These are phyloP conservation scores for Polysphondylium violaceum DNA, from an alignment of 78 protist genomes.

Conservation along the genomic window DNA sequence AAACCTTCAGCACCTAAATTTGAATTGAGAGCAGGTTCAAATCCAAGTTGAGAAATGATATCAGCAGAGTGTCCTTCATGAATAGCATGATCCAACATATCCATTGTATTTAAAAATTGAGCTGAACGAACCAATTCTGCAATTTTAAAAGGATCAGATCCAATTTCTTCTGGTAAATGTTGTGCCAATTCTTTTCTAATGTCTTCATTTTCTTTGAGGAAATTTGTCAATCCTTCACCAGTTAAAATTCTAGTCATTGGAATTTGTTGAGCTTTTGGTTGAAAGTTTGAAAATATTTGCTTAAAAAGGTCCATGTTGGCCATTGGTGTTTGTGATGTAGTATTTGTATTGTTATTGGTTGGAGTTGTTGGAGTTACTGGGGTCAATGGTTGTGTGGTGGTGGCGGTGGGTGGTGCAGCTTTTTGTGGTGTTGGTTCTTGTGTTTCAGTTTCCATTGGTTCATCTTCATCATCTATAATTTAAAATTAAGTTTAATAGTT, in stretches of 20 bases:
- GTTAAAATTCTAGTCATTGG: slow-evolving; percentile 21
- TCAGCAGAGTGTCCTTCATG: slow-evolving; percentile 67
- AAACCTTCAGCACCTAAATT: slow-evolving; percentile 33
- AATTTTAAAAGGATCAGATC: neutral
- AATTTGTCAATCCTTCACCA: slow-evolving; percentile 20
- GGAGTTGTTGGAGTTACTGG: neutral
- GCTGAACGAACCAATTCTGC: slow-evolving; percentile 25
- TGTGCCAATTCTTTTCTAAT: slow-evolving; percentile 20
- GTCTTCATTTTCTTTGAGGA: slow-evolving; percentile 19
- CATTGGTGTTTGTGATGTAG: slow-evolving; percentile 10
- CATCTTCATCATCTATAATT: slow-evolving; percentile 25
- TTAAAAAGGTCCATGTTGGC: slow-evolving; percentile 11
- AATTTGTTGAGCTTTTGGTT: slow-evolving; percentile 6
- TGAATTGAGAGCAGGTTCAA: slow-evolving; percentile 22
- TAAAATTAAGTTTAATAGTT: neutral
- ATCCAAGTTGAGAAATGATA: slow-evolving; percentile 16
- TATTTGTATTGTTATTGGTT: neutral
- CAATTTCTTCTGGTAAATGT: slow-evolving; percentile 32
- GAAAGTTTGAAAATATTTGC: slow-evolving; percentile 18
- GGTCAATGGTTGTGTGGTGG: neutral
- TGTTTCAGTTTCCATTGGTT: slow-evolving; percentile 11
- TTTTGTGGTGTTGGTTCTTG: neutral
- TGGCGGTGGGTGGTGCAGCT: neutral
- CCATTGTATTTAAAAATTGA: slow-evolving; percentile 45
- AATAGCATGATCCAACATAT: slow-evolving; percentile 50